Conservation (phyloP, 2,329 filamentous ascomycete species). For the Zasmidium citrigriseum region DNA sequence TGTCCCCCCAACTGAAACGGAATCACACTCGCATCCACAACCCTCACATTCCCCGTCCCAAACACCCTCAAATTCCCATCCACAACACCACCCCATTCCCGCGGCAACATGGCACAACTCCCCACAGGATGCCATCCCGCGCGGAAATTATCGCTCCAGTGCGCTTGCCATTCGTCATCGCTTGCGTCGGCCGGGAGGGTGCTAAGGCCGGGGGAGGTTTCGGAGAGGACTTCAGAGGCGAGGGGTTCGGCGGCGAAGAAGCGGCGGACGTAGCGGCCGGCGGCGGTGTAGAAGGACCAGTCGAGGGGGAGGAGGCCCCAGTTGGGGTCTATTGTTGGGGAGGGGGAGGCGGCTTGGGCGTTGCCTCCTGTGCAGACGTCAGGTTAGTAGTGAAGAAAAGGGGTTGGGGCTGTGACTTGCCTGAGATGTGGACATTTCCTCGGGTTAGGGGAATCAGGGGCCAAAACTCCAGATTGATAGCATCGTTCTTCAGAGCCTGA, state of each 20-base stretch:
- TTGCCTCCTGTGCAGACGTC: constrained; percentile 15
- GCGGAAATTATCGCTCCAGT: constrained; percentile 13
- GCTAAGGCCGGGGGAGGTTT: constrained; percentile 27
- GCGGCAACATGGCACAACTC: constrained; percentile 28
- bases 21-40: constrained; percentile 30
- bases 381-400: background rate
- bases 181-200: constrained; percentile 15
- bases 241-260: constrained; percentile 18
- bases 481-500: constrained; percentile 4
- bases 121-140: constrained; percentile 24
- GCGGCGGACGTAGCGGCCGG: constrained; percentile 27
- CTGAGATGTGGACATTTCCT: constrained; percentile 30
- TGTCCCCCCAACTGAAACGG: constrained; percentile 12
- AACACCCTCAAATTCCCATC: constrained; percentile 25
- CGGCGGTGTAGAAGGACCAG: constrained; percentile 25
- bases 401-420: background rate
- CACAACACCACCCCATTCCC: constrained; percentile 22
- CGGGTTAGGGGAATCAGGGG: constrained; percentile 27
- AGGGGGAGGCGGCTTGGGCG: constrained; percentile 12
- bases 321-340: constrained; percentile 31
- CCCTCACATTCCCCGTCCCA: constrained; percentile 23
- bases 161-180: constrained; percentile 21
- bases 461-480: constrained; percentile 20
- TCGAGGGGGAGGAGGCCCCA: constrained; percentile 31
- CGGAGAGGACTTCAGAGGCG: constrained; percentile 32